Evolutionary conservation across 257 asterid species (phyloP), one percentile per base, ranked within the genome.

Genomic region (Osmanthus fragrans): DNA sequence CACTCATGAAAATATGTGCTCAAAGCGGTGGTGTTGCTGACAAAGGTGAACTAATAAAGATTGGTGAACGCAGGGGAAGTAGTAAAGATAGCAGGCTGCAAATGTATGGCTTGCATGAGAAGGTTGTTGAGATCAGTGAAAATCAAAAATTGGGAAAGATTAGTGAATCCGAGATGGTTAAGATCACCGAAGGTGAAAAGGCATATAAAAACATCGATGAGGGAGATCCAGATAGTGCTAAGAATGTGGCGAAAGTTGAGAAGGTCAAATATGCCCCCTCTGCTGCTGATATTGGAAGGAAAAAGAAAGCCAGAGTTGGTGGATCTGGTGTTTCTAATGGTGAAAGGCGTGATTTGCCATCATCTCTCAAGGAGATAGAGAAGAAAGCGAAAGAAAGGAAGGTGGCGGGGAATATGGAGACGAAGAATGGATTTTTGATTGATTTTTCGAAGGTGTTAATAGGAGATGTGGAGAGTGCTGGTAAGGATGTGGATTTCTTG

Each of bases 331-430:
- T 34, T 23, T 30, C 49, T 40, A 64, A 25, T 37, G 68, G 66
- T 11, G 51, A 75, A 77, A 69, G 70, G 74, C 86, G 84, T 16
- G 68, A 81, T 64, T 74, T 84, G 80, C 87, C 88, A 0, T 77
- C 27, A 25, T 81, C 85, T 0, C 25, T 79, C 12, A 80, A 69
- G 66, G 79, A 73, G 39, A 75, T 34, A 42, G 81, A 32, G 71
- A 80, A 80, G 63, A 40, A 15, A 8, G 71, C 15, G 27, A 70
- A 74, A 65, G 75, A 34, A 1, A 42, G 18, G 27, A 56, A 71
- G 33, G 36, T 73, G 54, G 54, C 10, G 40, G 78, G 45, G 30
- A 27, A 13, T 21, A 54, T 21, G 7, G 77, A 21, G 71, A 29
- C 49, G 19, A 75, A 71, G 74, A 25, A 30, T 45, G 79, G 79